Conservation (phyloP, 495 filamentous ascomycete species). For the Massariosphaeria phaeospora region DNA sequence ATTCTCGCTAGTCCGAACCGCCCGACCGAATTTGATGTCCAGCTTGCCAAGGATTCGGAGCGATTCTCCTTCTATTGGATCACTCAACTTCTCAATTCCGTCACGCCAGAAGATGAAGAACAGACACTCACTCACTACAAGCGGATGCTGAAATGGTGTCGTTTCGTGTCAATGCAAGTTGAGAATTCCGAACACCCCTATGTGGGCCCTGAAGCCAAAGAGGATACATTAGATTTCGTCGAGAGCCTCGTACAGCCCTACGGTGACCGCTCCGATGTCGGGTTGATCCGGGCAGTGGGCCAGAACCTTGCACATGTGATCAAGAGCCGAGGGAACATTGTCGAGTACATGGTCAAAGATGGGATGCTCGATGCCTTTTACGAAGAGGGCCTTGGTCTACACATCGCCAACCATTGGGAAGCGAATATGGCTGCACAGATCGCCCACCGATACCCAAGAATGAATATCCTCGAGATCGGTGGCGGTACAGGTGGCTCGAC, state of each 20-base stretch:
- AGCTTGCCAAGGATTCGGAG: background rate
- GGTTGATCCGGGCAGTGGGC: background rate
- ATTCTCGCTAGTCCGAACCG: background rate
- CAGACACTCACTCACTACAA: background rate
- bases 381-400: background rate
- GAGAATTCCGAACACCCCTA: background rate
- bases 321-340: background rate
- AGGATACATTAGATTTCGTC: background rate
- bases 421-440: background rate
- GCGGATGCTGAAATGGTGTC: background rate
- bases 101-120: background rate
- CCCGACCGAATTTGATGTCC: background rate
- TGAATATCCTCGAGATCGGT: conserved; percentile 15
- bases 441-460: conserved; percentile 1
- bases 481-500: conserved; percentile 19
- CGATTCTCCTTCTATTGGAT: background rate
- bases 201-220: background rate
- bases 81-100: background rate
- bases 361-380: background rate
- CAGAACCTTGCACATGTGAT: background rate
- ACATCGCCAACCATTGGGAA: background rate
- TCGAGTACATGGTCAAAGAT: conserved; percentile 1
- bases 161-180: background rate
- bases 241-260: background rate
- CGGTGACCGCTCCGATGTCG: background rate